These are phyloP conservation scores for Ulvella scutata DNA, from an alignment of 139 green algal genomes.

Conservation along the genomic window DNA sequence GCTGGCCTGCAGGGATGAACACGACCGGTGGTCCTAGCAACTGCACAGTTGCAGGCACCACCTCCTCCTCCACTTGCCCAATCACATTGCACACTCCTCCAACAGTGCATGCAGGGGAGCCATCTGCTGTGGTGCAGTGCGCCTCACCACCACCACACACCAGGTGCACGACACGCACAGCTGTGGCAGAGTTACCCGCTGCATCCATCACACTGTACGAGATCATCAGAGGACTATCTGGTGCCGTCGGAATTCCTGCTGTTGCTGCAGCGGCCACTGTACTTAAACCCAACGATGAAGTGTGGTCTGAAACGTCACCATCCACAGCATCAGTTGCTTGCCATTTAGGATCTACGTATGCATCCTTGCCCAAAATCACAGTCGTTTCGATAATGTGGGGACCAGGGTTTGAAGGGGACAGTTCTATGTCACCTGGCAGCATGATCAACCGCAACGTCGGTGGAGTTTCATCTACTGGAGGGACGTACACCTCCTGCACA, in stretches of 20 bases:
- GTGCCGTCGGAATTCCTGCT: not conserved
- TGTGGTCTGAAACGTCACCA: not conserved
- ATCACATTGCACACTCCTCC: not conserved
- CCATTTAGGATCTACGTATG: not conserved
- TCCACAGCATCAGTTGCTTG: not conserved
- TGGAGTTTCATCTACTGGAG: not conserved
- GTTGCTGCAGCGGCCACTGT: not conserved
- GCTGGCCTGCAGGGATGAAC: not conserved
- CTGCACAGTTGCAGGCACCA: not conserved
- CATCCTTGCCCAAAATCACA: not conserved
- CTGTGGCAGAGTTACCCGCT: not conserved
- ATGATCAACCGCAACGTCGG: not conserved
- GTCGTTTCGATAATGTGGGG: not conserved
- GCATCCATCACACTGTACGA: not conserved
- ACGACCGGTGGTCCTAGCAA: not conserved
- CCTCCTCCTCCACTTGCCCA: not conserved
- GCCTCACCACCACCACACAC: not conserved
- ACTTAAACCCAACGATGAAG: not conserved
- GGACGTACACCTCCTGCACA: not conserved
- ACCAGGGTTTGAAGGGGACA: not conserved
- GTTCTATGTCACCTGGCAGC: not conserved
- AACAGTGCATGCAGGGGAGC: not conserved
- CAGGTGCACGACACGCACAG: not conserved
- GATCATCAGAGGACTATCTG: not conserved
- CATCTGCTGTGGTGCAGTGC: not conserved